phyloP scores from a whole-genome alignment of 306 rosid genomes.

The Vigna trinervia region DNA sequence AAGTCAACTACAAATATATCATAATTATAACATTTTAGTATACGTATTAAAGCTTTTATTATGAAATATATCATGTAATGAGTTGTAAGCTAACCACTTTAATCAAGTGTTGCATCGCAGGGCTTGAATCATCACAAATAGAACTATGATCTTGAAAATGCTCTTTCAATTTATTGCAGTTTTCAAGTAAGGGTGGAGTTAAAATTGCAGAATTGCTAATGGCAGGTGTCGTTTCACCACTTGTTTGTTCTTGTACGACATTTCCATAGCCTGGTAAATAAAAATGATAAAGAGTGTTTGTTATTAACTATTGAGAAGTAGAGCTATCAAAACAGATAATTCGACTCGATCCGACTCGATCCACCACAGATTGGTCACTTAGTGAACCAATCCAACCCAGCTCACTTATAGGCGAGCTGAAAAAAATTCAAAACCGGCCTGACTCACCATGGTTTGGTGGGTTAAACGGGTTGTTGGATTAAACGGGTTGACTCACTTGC shows the following conservation, averaged over 20 bases:
- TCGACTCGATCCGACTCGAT: no score
- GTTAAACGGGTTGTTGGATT: no score
- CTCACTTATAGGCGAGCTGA: no score
- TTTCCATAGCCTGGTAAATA: neutral
- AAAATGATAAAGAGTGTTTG: neutral
- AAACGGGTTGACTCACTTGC: no score
- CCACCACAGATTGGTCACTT: no score
- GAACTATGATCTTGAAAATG: neutral
- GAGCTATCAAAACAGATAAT: no score
- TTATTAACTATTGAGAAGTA: neutral
- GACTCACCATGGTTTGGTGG: no score
- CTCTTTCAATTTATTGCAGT: neutral
- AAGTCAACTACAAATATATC: slow-evolving; percentile 37
- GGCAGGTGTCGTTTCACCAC: neutral
- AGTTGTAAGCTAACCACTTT: slow-evolving; percentile 43
- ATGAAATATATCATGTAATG: neutral
- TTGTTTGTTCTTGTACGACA: neutral
- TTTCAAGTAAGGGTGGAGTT: neutral
- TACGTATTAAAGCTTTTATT: neutral
- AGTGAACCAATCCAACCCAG: no score
- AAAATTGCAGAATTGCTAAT: neutral
- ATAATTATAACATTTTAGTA: neutral
- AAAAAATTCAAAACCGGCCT: no score
- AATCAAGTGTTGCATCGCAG: slow-evolving; percentile 43
- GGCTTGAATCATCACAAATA: slow-evolving; percentile 13